These are phyloP conservation scores for Pseudopyrenochaeta lycopersici DNA, from an alignment of 2,329 filamentous ascomycete genomes.

Conservation along the genomic window DNA sequence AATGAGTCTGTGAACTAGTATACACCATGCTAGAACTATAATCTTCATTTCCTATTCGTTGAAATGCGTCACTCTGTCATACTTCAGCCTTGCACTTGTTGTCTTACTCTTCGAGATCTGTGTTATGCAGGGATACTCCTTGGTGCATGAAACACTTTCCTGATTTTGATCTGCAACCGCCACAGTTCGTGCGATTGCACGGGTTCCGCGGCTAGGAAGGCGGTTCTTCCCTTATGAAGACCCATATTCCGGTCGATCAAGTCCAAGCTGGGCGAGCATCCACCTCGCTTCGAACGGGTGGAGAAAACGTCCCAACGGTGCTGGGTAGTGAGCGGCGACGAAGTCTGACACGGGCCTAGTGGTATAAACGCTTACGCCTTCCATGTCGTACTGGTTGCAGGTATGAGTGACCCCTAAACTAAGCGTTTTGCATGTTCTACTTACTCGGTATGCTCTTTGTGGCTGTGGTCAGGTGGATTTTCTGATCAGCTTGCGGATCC, in stretches of 20 bases:
- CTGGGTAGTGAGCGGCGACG: too few relatives aligned
- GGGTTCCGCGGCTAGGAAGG: not conserved
- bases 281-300: slow-evolving; percentile 11
- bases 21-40: too few relatives aligned
- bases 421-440: too few relatives aligned
- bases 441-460: too few relatives aligned
- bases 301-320: slow-evolving; percentile 10
- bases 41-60: not conserved
- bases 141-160: not conserved
- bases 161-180: not conserved
- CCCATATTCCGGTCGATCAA: slow-evolving; percentile 6
- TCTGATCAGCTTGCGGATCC: too few relatives aligned
- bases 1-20: not conserved
- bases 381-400: too few relatives aligned
- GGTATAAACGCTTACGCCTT: too few relatives aligned
- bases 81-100: not conserved
- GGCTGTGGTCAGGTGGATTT: too few relatives aligned
- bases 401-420: too few relatives aligned
- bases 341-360: too few relatives aligned
- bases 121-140: not conserved
- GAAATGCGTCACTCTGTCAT: not conserved
- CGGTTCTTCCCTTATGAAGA: slow-evolving; percentile 9
- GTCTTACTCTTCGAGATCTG: not conserved
- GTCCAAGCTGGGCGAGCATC: slow-evolving; percentile 7
- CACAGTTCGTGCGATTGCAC: not conserved